Base-by-base conservation (phyloP, 345 rosid genomes). In the Eutrema heterophyllum region DNA sequence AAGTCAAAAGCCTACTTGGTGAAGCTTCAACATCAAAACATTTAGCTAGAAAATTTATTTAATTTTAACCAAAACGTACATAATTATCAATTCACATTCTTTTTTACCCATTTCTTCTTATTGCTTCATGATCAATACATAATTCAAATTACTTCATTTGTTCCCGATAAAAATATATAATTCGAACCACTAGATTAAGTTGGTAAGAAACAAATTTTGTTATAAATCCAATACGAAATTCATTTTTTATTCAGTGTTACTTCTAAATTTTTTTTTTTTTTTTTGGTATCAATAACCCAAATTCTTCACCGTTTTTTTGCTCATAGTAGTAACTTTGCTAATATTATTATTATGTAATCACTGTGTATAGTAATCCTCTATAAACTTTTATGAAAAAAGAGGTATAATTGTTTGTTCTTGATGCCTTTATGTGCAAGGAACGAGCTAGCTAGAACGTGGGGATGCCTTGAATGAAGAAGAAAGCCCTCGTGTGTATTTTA, bases 401-500 rank as follows among this genome's bases (percentile, higher is more conserved):
- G n/a, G 13, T 61, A 26, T 3, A 53, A 5, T 26, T n/a, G 40
- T 33, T 35, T 15, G 64, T 5, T 54, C 2, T 69, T 38, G 71
- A 56, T 56, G 29, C 13, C 80, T 77, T 56, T 13, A 21, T 64
- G 32, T 7, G 55, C 40, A 70, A 77, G 76, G 24, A 32, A 49
- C 41, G 71, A 46, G 40, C 51, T 48, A 49, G 56, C 53, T 36
- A 45, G 35, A 64, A 64, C 70, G 75, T 54, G 76, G 48, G 30
- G 71, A 16, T 70, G 52, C 38, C 70, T 70, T 70, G 2, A 27
- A 54, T 29, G 56, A 50, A 39, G 78, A 67, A 74, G 78, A 40
- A 74, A 53, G 36, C 73, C 79, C 43, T 59, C 59, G 13, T 69
- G 80, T 63, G 52, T 1, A 70, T 46, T 48, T 46, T 39, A 76